Percentiles rank a stretch among this genome's conserved stretches.
Evolutionary conservation across 2,329 filamentous ascomycete genomes (phyloP).

Genomic region (Colletotrichum lindemuthianum): DNA sequence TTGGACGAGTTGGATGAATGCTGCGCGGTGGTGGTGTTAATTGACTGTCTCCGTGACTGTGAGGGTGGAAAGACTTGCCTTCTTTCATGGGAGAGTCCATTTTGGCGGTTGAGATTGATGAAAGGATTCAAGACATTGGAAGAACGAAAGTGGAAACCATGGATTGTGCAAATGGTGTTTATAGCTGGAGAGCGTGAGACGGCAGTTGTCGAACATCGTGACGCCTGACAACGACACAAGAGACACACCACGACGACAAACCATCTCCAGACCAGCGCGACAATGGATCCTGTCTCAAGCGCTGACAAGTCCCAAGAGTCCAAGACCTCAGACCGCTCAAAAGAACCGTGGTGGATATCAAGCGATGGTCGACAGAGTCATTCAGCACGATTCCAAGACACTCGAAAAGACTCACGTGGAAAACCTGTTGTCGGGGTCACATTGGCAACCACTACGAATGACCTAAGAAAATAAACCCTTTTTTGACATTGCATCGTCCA

Average conservation of each 20-base stretch:
- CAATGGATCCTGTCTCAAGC: constrained; percentile 11
- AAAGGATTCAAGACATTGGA: background rate
- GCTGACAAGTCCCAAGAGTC: background rate
- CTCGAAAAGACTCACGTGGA: constrained; percentile 24
- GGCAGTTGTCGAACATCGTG: constrained; percentile 11
- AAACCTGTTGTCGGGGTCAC: constrained; percentile 32
- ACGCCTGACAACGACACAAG: constrained; percentile 33
- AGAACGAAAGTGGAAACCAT: background rate
- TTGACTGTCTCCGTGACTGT: background rate
- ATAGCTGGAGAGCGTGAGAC: background rate
- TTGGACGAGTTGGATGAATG: constrained; percentile 34
- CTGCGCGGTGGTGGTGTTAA: constrained; percentile 15
- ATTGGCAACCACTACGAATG: constrained; percentile 35
- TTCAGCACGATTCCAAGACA: constrained; percentile 6
- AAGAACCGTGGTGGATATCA: background rate
- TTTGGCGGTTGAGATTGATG: background rate
- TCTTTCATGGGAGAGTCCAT: constrained; percentile 37
- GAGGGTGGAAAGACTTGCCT: constrained; percentile 2
- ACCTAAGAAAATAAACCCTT: constrained; percentile 22
- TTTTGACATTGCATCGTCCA: constrained; percentile 36
- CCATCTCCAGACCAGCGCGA: constrained; percentile 1
- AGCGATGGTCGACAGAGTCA: constrained; percentile 16
- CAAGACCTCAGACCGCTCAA: too few relatives aligned
- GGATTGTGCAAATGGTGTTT: background rate
- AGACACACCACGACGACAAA: constrained; percentile 1